Evolutionary conservation across 1,139 yeast genomes (phyloP), one percentile per base, ranked within the genome.

Genomic region (Sporopachydermia cereana): DNA sequence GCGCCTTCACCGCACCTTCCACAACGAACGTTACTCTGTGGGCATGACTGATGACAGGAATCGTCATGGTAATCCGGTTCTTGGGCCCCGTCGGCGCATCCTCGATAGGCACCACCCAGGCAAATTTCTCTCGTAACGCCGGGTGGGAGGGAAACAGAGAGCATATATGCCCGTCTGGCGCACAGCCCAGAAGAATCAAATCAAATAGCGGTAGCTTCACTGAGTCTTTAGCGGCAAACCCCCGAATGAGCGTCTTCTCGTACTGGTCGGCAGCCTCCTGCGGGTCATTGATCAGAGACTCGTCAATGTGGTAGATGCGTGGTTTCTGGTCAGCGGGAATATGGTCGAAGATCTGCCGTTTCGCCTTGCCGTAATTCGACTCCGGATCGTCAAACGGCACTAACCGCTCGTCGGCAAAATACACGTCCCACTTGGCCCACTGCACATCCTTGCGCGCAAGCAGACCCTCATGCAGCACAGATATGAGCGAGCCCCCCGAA

Each of bases 131-230:
- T 57, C 97, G 74, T 53, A 91, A 70, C 47, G 84, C 80, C 53
- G 85, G 93, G 59, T 85, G 93, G 58, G 84, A 83, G 17, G 98
- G 98, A 69, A 91, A 91, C 49, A 91, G 73, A 23, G 96, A 86
- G 46, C 97, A 96, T 56, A 89, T 85, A 61, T 91, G 98, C 24
- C 98, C 98, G 62, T 91, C 98, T 2, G 98, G 98, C 0, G 98
- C 98, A 70, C 97, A 89, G 20, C 98, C 98, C 50, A 91, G 71
- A 52, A 91, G 68, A 51, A 91, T 74, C 49, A 91, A 67, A 63
- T 91, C 98, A 67, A 91, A 91, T 77, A 85, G 79, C 48, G 98
- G 98, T 51, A 89, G 72, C 63, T 89, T 88, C 49, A 91, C 97
- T 17, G 95, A 82, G 62, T 89, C 97, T 60, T 91, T 89, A 48